These are phyloP conservation scores for Gardenia jasminoides DNA, from an alignment of 257 asterid species.

Conservation along the genomic window DNA sequence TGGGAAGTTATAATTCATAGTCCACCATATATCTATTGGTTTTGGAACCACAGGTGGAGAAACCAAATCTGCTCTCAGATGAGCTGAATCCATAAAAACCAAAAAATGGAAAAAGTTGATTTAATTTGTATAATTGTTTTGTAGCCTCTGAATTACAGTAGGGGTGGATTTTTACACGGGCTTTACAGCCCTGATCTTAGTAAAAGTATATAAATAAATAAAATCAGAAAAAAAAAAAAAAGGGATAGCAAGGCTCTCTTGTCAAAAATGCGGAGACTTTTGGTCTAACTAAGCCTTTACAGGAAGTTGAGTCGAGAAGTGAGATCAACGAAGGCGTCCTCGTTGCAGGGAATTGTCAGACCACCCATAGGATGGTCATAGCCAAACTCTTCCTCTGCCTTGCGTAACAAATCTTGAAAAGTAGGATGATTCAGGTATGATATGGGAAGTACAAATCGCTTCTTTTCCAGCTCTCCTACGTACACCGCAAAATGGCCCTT, in stretches of 20 bases:
- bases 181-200: neutral
- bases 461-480: slow-evolving; percentile 33
- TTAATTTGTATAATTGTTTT: neutral
- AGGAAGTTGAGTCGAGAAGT: slow-evolving; percentile 18
- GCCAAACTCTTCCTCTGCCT: slow-evolving; percentile 40
- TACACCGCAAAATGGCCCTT: slow-evolving; percentile 38
- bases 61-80: neutral
- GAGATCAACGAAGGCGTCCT: slow-evolving; percentile 20
- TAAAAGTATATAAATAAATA: too few relatives aligned
- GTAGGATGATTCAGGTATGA: slow-evolving; percentile 25
- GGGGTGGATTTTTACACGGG: neutral
- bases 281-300: neutral
- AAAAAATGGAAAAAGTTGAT: neutral
- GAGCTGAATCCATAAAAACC: neutral
- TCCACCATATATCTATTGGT: neutral
- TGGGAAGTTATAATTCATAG: neutral
- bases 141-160: neutral
- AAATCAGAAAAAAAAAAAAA: neutral
- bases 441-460: slow-evolving; percentile 30
- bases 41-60: neutral
- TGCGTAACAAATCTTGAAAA: slow-evolving; percentile 33
- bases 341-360: slow-evolving; percentile 35
- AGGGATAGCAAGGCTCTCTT: neutral
- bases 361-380: slow-evolving; percentile 34
- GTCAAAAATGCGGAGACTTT: slow-evolving; percentile 11